Evolutionary conservation across 805 yeast species (phyloP).

Genomic region (Teunomyces funiuensis): DNA sequence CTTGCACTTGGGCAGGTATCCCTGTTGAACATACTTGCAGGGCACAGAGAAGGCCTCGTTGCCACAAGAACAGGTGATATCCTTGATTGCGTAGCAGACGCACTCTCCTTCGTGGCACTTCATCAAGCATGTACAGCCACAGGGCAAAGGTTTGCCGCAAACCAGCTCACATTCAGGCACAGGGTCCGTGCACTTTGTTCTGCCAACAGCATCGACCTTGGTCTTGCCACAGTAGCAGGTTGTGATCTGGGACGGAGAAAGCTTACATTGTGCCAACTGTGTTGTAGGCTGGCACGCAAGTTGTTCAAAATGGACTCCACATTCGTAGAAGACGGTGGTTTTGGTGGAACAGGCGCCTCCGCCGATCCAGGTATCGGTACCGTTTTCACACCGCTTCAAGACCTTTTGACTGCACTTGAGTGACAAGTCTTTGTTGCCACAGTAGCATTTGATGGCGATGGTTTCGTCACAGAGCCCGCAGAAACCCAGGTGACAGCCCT

Average conservation of each 20-base stretch:
- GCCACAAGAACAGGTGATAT: conserved; percentile 63
- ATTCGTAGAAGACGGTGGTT: conserved; percentile 56
- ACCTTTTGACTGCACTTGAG: conserved; percentile 46
- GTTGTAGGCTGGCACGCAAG: conserved; percentile 50
- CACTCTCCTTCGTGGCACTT: conserved; percentile 80
- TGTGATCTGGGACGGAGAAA: conserved; percentile 56
- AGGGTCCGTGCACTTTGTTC: conserved; percentile 70
- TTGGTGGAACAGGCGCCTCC: conserved; percentile 30
- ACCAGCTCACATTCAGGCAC: conserved; percentile 68
- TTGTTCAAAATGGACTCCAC: conserved; percentile 59
- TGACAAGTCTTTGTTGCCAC: conserved; percentile 56
- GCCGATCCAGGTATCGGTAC: conserved; percentile 28
- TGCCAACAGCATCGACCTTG: conserved; percentile 38
- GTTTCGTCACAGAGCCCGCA: conserved; percentile 70
- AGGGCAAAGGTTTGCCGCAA: conserved; percentile 63
- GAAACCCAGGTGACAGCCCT: conserved; percentile 73
- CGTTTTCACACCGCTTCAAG: conserved; percentile 31
- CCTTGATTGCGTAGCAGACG: conserved; percentile 55
- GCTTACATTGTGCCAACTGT: conserved; percentile 48
- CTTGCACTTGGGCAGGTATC: conserved; percentile 58
- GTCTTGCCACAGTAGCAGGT: conserved; percentile 83
- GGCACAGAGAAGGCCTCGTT: conserved; percentile 58
- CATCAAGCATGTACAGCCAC: conserved; percentile 73
- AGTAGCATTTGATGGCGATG: conserved; percentile 61
- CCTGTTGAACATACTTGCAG: conserved; percentile 55